Percentiles rank a stretch among this genome's conserved stretches.
Conservation (phyloP, 768 basidiomycete genomes). For the Psilocybe sp. region DNA sequence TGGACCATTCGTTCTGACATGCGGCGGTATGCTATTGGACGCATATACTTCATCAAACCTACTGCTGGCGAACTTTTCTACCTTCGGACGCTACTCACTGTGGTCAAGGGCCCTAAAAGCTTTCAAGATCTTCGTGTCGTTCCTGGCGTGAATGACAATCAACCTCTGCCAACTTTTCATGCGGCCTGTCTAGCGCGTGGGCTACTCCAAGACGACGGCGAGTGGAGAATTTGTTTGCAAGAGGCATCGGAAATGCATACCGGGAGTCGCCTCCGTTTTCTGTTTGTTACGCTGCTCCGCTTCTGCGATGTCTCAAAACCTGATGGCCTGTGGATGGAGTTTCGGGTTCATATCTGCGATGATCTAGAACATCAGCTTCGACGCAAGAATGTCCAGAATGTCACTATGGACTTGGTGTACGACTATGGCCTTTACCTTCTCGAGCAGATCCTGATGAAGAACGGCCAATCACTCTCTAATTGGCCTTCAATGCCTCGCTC, state of each 20-base stretch:
- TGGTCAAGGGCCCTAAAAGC: conserved; percentile 31
- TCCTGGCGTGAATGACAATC: conserved; percentile 16
- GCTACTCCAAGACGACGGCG: conserved; percentile 43
- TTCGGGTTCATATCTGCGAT: conserved; percentile 35
- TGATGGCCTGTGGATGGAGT: conserved; percentile 34
- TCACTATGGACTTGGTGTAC: too few relatives aligned
- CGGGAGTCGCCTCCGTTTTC: conserved; percentile 28
- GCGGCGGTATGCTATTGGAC: too few relatives aligned
- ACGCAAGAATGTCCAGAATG: too few relatives aligned
- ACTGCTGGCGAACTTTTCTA: conserved; percentile 37
- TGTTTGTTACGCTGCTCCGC: conserved; percentile 37
- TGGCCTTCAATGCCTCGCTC: conserved; percentile 31
- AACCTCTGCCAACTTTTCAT: conserved; percentile 26
- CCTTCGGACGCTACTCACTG: conserved; percentile 35
- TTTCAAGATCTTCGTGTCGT: conserved; percentile 21
- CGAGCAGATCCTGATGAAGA: conserved; percentile 20
- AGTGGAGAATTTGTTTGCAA: conserved; percentile 38
- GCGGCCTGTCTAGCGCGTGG: conserved; percentile 41
- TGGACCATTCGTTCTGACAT: conserved; percentile 34
- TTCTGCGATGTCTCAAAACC: conserved; percentile 29
- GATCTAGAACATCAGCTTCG: conserved; percentile 27
- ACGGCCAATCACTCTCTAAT: conserved; percentile 19
- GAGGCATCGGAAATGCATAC: conserved; percentile 34
- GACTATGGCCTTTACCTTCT: conserved; percentile 39
- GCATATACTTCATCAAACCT: conserved; percentile 37